These are phyloP conservation scores for Rhinocladiella mackenziei DNA, from an alignment of 2,329 filamentous ascomycete species.

Conservation along the genomic window DNA sequence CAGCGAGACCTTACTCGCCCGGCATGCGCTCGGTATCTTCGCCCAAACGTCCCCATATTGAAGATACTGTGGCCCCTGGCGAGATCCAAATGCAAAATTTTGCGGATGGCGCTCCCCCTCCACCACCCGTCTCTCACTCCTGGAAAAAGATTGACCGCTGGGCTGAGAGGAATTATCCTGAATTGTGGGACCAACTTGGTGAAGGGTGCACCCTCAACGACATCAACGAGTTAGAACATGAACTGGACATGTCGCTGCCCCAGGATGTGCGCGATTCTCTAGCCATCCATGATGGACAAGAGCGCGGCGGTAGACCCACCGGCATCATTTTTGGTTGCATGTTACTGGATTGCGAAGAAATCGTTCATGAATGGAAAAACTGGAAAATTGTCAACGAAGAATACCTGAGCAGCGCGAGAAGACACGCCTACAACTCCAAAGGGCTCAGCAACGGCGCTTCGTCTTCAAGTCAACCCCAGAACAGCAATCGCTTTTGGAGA, in stretches of 20 bases:
- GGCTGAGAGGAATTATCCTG: conserved; percentile 92
- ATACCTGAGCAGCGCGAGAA: conserved; percentile 61
- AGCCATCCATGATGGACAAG: conserved; percentile 91
- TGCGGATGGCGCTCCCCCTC: conserved; percentile 81
- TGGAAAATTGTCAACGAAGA: conserved; percentile 93
- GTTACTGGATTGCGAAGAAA: conserved; percentile 96
- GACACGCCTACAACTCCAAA: conserved; percentile 64
- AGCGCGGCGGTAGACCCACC: conserved; percentile 83
- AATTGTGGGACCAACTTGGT: conserved; percentile 88
- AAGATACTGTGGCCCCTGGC: conserved; percentile 55
- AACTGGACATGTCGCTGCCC: conserved; percentile 88
- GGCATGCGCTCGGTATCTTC: conserved; percentile 69
- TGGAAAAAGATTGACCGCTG: conserved; percentile 93
- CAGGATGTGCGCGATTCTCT: conserved; percentile 91
- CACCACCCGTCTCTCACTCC: conserved; percentile 81
- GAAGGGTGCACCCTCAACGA: conserved; percentile 92
- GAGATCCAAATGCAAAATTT: conserved; percentile 98
- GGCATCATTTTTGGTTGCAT: conserved; percentile 92
- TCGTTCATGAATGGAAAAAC: conserved; percentile 95
- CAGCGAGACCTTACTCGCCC: conserved; percentile 75
- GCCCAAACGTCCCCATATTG: conserved; percentile 22
- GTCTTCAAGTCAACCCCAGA: conserved; percentile 53
- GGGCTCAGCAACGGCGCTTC: conserved; percentile 64
- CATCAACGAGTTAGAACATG: conserved; percentile 92
- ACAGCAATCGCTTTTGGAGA: conserved; percentile 61